These are phyloP conservation scores for Paraphaeosphaeria minitans DNA, from an alignment of 2,329 filamentous ascomycete genomes.

Conservation along the genomic window DNA sequence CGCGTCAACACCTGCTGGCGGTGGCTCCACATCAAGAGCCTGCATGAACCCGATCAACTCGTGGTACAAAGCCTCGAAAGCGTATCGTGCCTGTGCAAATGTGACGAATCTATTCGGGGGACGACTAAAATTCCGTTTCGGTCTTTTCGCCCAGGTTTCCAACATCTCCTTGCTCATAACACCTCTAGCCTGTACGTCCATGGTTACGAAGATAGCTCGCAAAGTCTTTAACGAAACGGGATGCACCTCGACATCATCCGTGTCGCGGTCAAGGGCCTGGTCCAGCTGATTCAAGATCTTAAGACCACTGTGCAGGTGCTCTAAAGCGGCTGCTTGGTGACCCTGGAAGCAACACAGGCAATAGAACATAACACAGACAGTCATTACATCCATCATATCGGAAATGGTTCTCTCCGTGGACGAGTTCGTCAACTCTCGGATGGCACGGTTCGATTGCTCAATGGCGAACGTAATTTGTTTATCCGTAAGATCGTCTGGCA, in stretches of 20 bases:
- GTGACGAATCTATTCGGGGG: conserved; percentile 13
- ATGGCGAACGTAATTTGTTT: conserved; percentile 37
- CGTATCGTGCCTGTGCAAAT: conserved; percentile 21
- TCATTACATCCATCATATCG: conserved; percentile 39
- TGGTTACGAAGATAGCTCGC: conserved; percentile 35
- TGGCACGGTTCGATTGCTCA: conserved; percentile 35
- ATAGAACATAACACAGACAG: conserved; percentile 37
- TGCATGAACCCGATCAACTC: conserved; percentile 35
- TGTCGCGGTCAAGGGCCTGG: conserved; percentile 3
- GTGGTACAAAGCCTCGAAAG: conserved; percentile 31
- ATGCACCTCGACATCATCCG: conserved; percentile 20
- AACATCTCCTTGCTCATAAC: conserved; percentile 31
- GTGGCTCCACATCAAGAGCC: conserved; percentile 16
- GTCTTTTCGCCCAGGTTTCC: conserved; percentile 32
- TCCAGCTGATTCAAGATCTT: conserved; percentile 38
- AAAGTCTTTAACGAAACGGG: conserved; percentile 34
- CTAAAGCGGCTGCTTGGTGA: conserved; percentile 33
- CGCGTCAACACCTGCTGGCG: neutral
- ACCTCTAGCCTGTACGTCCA: conserved; percentile 38
- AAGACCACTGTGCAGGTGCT: conserved; percentile 39
- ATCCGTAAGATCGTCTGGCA: conserved; percentile 29
- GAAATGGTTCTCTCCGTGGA: conserved; percentile 8
- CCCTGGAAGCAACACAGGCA: conserved; percentile 41
- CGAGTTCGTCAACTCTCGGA: conserved; percentile 20
- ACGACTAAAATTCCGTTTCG: conserved; percentile 11